Evolutionary conservation across 768 basidiomycete species (phyloP).

Genomic region (Rhodotorula sphaerocarpa): DNA sequence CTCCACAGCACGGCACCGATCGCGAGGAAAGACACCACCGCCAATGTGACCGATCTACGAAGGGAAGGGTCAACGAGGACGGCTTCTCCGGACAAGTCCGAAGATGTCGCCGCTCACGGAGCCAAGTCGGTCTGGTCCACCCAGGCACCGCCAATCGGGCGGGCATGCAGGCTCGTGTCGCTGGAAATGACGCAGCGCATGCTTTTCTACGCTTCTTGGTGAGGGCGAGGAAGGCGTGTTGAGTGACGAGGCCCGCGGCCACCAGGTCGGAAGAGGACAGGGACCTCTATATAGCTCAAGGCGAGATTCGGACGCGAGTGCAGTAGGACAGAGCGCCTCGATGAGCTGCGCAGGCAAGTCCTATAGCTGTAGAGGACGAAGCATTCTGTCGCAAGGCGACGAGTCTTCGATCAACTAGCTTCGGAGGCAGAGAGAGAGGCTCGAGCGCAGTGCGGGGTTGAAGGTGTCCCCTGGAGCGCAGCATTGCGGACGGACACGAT

Average conservation of each 20-base stretch:
- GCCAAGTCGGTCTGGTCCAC: slow-evolving; percentile 4
- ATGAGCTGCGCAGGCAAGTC: too few relatives aligned
- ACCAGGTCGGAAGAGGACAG: too few relatives aligned
- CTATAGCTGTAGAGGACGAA: too few relatives aligned
- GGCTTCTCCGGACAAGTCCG: fast-evolving
- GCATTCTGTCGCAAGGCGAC: too few relatives aligned
- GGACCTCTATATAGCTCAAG: too few relatives aligned
- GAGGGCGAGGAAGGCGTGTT: not conserved
- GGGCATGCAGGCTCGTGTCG: not conserved
- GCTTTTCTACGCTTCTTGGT: not conserved
- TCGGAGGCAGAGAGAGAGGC: too few relatives aligned
- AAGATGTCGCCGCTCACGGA: not conserved
- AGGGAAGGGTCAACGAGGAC: fast-evolving
- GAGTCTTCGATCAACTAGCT: too few relatives aligned
- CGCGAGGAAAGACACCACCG: slow-evolving; percentile 5
- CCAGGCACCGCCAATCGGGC: slow-evolving; percentile 3
- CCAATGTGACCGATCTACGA: not conserved
- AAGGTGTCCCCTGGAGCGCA: too few relatives aligned
- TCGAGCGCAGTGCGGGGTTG: too few relatives aligned
- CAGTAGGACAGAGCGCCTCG: too few relatives aligned
- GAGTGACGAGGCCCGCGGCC: not conserved
- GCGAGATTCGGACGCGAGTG: too few relatives aligned
- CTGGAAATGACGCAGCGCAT: not conserved
- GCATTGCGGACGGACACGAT: too few relatives aligned
- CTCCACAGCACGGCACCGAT: not conserved